These are phyloP conservation scores for Benincasa hispida DNA, from an alignment of 306 rosid species.

Conservation along the genomic window DNA sequence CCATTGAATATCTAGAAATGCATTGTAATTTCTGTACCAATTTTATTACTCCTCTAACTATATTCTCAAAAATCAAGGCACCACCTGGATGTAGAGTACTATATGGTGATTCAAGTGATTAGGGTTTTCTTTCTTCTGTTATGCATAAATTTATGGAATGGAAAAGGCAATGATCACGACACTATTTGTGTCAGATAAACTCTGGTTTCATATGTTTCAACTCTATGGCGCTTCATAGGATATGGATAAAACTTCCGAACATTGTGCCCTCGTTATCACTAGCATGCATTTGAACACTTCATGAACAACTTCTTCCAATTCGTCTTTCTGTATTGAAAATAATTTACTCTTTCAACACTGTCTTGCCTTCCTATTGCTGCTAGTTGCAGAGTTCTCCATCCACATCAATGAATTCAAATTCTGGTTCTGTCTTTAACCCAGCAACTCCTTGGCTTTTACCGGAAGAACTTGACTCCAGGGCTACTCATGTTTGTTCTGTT, in stretches of 20 bases:
- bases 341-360: no score
- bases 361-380: conserved; percentile 13
- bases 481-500: conserved; percentile 26
- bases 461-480: conserved; percentile 71
- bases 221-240: background rate
- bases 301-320: background rate
- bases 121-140: background rate
- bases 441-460: conserved; percentile 41
- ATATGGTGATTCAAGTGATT: background rate
- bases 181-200: background rate
- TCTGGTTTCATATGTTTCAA: background rate
- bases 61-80: background rate
- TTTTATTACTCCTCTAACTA: background rate
- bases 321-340: conserved; percentile 1
- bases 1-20: background rate
- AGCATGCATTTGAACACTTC: background rate
- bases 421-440: conserved; percentile 59
- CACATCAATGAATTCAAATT: conserved; percentile 59
- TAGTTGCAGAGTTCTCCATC: conserved; percentile 62
- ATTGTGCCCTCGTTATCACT: background rate
- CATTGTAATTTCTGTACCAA: background rate
- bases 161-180: background rate
- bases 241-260: background rate
- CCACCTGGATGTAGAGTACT: background rate
- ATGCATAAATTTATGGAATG: background rate